Evolutionary conservation across 345 rosid genomes (phyloP).

Genomic region (Hibiscus trionum): DNA sequence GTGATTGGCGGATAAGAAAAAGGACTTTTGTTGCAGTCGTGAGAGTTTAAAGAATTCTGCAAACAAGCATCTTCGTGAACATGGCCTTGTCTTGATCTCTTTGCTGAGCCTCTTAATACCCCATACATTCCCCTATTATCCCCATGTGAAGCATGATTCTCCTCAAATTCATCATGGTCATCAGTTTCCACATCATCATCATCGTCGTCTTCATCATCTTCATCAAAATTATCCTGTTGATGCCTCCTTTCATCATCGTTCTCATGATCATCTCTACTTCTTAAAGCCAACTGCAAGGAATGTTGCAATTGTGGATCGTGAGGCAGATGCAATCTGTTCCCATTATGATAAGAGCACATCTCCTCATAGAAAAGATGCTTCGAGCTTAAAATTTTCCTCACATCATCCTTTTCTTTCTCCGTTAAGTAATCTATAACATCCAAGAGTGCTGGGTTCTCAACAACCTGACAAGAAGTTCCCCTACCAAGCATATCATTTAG

Average conservation of each 20-base stretch:
- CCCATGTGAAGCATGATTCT: constrained; percentile 20
- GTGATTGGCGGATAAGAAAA: not conserved
- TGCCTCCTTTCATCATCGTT: constrained; percentile 47
- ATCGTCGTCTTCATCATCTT: constrained; percentile 21
- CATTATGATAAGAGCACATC: constrained; percentile 92
- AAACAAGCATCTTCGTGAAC: constrained; percentile 36
- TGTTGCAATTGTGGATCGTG: constrained; percentile 76
- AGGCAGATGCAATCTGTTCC: constrained; percentile 80
- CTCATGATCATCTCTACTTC: constrained; percentile 68
- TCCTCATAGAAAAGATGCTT: constrained; percentile 92
- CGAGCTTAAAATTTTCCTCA: constrained; percentile 71
- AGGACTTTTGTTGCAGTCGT: not conserved
- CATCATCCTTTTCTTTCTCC: constrained; percentile 79
- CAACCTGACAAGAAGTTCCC: constrained; percentile 87
- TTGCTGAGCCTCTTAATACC: constrained; percentile 34
- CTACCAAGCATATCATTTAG: constrained; percentile 91
- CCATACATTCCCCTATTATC: constrained; percentile 37
- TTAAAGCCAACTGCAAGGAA: constrained; percentile 59
- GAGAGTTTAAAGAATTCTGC: not conserved
- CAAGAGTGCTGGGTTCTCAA: constrained; percentile 75
- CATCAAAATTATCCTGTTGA: constrained; percentile 58
- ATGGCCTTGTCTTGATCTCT: constrained; percentile 53
- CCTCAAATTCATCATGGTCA: constrained; percentile 66
- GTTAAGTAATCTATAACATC: constrained; percentile 58
- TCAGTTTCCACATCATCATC: constrained; percentile 64